Evolutionary conservation across 2,329 filamentous ascomycete species (phyloP).

Genomic region (Fusarium sp.): DNA sequence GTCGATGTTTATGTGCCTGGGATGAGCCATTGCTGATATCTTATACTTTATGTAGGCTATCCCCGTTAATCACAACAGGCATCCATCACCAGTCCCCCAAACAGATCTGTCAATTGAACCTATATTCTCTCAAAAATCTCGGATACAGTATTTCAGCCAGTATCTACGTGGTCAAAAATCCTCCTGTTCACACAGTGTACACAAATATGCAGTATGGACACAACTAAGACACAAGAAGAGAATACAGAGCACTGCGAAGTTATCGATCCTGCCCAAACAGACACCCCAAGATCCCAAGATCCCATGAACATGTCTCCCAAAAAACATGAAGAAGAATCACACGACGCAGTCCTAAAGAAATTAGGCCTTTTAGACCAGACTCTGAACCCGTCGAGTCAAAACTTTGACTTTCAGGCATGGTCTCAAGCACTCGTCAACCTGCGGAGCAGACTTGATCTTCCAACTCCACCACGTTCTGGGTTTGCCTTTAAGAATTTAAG

Average conservation of each 20-base stretch:
- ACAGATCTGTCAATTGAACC: not conserved
- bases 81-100: not conserved
- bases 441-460: not conserved
- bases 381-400: not conserved
- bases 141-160: not conserved
- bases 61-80: not conserved
- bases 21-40: not conserved
- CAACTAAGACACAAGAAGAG: not conserved
- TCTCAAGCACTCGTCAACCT: not conserved
- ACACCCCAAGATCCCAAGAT: not conserved
- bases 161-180: not conserved
- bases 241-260: not conserved
- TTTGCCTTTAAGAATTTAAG: slow-evolving; percentile 62
- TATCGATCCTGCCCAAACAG: not conserved
- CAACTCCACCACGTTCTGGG: slow-evolving; percentile 2
- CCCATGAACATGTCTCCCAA: not conserved
- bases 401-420: not conserved
- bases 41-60: not conserved
- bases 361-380: not conserved
- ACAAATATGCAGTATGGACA: not conserved
- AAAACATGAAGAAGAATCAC: not conserved
- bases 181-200: not conserved
- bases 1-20: not conserved
- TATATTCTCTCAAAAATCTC: not conserved
- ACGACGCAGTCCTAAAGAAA: not conserved